Percentiles rank a stretch among this genome's conserved stretches.
phyloP scores from a whole-genome alignment of 805 yeast genomes.

The Lipomyces orientalis region DNA sequence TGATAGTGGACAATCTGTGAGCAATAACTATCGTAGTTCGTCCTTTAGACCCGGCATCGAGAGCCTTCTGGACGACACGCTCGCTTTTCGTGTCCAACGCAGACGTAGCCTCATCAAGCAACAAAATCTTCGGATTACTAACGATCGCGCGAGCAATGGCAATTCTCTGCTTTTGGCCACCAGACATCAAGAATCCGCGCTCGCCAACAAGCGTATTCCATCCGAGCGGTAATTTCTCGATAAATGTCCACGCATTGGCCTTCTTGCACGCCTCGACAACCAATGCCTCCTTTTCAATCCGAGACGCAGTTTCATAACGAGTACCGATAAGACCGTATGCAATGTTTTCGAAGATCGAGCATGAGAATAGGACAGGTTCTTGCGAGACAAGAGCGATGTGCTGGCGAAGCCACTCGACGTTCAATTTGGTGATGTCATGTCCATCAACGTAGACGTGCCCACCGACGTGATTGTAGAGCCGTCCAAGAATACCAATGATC shows the following conservation, averaged over 20 bases:
- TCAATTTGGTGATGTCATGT: constrained; percentile 54
- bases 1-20: constrained; percentile 57
- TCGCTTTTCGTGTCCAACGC: constrained; percentile 68
- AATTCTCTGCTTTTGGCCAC: constrained; percentile 40
- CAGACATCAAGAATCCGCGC: constrained; percentile 25
- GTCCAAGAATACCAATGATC: constrained; percentile 59
- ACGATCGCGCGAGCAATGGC: constrained; percentile 66
- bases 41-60: constrained; percentile 43
- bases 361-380: constrained; percentile 67
- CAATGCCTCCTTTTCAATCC: constrained; percentile 47
- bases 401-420: constrained; percentile 56
- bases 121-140: constrained; percentile 58
- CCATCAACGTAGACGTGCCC: constrained; percentile 59
- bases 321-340: constrained; percentile 66
- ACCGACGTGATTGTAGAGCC: constrained; percentile 60
- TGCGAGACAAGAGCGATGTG: constrained; percentile 67
- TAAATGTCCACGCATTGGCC: constrained; percentile 59
- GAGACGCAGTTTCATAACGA: constrained; percentile 43
- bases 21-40: constrained; percentile 59
- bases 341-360: constrained; percentile 76
- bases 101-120: constrained; percentile 70
- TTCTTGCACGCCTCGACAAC: constrained; percentile 53
- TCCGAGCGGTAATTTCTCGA: constrained; percentile 57
- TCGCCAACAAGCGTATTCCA: constrained; percentile 58
- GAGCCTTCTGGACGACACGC: constrained; percentile 60